These are phyloP conservation scores for Cercospora janseana DNA, from an alignment of 2,329 filamentous ascomycete species.

Conservation along the genomic window DNA sequence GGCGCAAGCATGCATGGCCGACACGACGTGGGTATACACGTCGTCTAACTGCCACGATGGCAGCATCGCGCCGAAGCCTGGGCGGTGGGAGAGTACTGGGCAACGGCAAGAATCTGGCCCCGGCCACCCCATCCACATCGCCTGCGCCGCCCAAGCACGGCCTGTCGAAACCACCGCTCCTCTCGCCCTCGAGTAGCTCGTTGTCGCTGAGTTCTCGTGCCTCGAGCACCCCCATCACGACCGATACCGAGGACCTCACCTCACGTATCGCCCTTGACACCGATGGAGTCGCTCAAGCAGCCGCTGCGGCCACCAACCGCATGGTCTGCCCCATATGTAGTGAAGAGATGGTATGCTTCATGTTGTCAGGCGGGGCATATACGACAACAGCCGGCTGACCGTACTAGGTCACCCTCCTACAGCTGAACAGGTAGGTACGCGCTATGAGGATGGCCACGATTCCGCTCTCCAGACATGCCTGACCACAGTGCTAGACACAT, in stretches of 20 bases:
- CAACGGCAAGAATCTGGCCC: conserved; percentile 77
- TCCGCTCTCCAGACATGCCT: conserved; percentile 14
- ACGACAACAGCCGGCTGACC: conserved; percentile 29
- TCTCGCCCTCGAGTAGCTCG: conserved; percentile 69
- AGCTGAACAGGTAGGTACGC: conserved; percentile 70
- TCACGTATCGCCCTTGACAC: conserved; percentile 74
- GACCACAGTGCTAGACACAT: conserved; percentile 58
- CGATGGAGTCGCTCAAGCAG: conserved; percentile 54
- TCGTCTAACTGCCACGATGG: conserved; percentile 55
- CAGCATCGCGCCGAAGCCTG: conserved; percentile 72
- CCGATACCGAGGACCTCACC: conserved; percentile 72
- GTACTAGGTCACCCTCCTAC: conserved; percentile 76
- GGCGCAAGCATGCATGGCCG: conserved; percentile 12
- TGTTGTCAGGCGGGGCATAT: neutral
- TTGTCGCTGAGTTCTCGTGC: conserved; percentile 73
- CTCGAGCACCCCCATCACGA: conserved; percentile 68
- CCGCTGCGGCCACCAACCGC: conserved; percentile 59
- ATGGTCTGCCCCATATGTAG: conserved; percentile 96
- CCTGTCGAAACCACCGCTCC: conserved; percentile 43
- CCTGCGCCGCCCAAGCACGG: conserved; percentile 48
- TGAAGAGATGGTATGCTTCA: conserved; percentile 79
- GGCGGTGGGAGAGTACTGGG: conserved; percentile 90
- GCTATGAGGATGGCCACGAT: neutral
- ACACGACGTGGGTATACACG: neutral
- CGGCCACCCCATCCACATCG: conserved; percentile 59